Evolutionary conservation across 2,329 filamentous ascomycete species (phyloP), one percentile per base, ranked within the genome.

Genomic region (Amauroascus niger): DNA sequence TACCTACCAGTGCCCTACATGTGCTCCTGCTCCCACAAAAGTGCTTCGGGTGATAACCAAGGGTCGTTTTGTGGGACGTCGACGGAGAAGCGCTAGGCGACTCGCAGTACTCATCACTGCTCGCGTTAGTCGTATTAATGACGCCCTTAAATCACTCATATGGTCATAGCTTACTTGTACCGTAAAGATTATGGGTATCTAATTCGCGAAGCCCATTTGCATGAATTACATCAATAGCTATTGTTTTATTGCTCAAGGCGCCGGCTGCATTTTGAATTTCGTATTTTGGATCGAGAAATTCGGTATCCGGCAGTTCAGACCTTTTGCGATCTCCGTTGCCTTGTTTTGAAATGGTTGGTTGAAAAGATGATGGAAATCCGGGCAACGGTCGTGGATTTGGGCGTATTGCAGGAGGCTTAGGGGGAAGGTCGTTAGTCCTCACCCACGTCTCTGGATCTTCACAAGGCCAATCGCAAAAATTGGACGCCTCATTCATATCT

Each of bases 141-240:
- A 18, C n/a, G 30, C 32, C n/a, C 39, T 40, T 13, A 33, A n/a
- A 20, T 44, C 14, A 13, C 26, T 51, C 13, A 22, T 7, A 45
- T 6, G 14, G 14, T 5, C 16, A 24, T 52, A 33, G 63, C 67
- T 63, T 65, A 68, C 66, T 79, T 16, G 77, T 76, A 0, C 84
- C 85, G 64, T 84, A 86, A 1, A 87, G 66, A 60, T 87, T 87
- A 65, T 88, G 84, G 0, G 79, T 82, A 58, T 87, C 84, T 62
- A 84, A 85, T 65, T 83, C 78, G 28, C 74, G 69, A 13, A 79
- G 71, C 1, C 82, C 82, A 57, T 83, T 81, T 54, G 79, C 73
- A 62, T 85, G 82, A 14, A 80, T 74, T 6, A 84, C 68, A 62
- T 84, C 76, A 2, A 81, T 82, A 57, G 78, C 74, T 45, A 84